These are phyloP conservation scores for Pyrenophora graminea DNA, from an alignment of 2,329 filamentous ascomycete species.

Conservation along the genomic window DNA sequence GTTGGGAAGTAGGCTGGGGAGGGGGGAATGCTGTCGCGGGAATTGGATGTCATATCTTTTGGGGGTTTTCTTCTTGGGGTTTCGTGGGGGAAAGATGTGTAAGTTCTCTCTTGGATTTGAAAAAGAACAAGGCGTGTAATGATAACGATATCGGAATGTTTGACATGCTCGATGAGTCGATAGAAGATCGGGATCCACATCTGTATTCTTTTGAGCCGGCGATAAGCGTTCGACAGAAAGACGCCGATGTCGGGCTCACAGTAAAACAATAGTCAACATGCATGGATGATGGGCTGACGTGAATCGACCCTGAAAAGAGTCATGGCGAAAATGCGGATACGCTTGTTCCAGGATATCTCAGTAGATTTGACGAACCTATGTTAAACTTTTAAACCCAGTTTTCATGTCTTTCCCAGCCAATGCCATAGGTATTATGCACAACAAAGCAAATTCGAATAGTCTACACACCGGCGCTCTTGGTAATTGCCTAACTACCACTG, in stretches of 20 bases:
- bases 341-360: not conserved
- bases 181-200: not conserved
- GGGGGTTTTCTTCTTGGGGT: too few species aligned
- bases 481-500: slow-evolving; percentile 28
- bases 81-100: not conserved
- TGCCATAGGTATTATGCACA: not conserved
- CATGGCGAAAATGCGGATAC: too few species aligned
- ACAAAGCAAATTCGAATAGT: not conserved
- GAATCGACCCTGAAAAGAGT: too few species aligned
- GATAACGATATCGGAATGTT: not conserved
- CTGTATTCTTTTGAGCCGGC: slow-evolving; percentile 3
- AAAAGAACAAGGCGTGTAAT: not conserved
- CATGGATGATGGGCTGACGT: not conserved
- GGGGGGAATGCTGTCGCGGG: slow-evolving; percentile 23
- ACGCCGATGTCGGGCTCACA: slow-evolving; percentile 7
- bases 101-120: not conserved
- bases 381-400: not conserved
- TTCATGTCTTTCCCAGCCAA: not conserved
- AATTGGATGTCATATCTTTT: slow-evolving; percentile 4
- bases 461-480: slow-evolving; percentile 26
- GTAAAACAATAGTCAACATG: not conserved
- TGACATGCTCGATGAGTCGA: not conserved
- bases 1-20: slow-evolving; percentile 45
- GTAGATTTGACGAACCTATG: not conserved
- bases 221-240: slow-evolving; percentile 5